These are phyloP conservation scores for Candida alai DNA, from an alignment of 805 yeast species.

Conservation along the genomic window DNA sequence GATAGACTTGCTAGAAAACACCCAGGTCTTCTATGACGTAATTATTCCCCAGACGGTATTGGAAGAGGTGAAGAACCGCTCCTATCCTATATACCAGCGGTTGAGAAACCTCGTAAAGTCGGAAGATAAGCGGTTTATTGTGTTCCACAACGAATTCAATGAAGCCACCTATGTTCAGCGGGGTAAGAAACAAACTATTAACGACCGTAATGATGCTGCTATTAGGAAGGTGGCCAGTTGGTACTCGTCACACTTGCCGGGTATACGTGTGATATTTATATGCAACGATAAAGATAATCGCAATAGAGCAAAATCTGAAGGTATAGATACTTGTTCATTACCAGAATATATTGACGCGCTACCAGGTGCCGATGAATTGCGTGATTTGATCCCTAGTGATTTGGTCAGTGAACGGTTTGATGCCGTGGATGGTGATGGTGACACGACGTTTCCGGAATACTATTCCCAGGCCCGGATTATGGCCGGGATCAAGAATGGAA, in stretches of 20 bases:
- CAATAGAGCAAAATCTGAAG: constrained; percentile 51
- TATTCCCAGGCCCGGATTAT: constrained; percentile 75
- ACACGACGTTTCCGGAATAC: constrained; percentile 69
- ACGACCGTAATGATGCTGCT: constrained; percentile 90
- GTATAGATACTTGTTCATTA: constrained; percentile 52
- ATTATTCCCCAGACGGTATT: constrained; percentile 93
- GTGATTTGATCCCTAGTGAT: constrained; percentile 65
- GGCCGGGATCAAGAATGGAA: constrained; percentile 88
- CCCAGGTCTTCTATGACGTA: constrained; percentile 77
- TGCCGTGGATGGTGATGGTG: constrained; percentile 39
- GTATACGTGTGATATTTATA: constrained; percentile 51
- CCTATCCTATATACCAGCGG: constrained; percentile 84
- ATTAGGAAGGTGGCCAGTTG: constrained; percentile 72
- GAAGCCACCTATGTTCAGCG: constrained; percentile 66
- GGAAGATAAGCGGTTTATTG: constrained; percentile 78
- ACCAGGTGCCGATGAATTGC: constrained; percentile 68
- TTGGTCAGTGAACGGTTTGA: constrained; percentile 11
- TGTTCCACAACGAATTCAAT: constrained; percentile 90
- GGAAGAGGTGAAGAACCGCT: constrained; percentile 86
- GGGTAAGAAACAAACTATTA: constrained; percentile 62
- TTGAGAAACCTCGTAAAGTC: constrained; percentile 70
- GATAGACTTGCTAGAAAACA: constrained; percentile 82
- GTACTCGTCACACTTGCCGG: constrained; percentile 63
- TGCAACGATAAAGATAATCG: constrained; percentile 77
- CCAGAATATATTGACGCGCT: constrained; percentile 67